phyloP scores from a whole-genome alignment of 2,329 filamentous ascomycete species.

The Epichloe sibirici region DNA sequence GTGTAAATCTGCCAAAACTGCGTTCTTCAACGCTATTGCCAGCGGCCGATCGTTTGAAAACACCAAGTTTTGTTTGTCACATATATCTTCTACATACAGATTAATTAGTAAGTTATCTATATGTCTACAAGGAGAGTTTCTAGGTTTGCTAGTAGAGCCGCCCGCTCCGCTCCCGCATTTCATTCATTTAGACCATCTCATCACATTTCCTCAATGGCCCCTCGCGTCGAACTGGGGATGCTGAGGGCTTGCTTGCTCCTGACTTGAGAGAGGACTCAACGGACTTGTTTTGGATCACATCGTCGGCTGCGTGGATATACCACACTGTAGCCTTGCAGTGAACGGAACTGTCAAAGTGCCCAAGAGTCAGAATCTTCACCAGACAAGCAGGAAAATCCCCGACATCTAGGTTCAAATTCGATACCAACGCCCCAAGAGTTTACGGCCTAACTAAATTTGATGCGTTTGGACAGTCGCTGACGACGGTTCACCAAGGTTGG shows the following conservation, averaged over 20 bases:
- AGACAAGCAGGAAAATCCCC: background rate
- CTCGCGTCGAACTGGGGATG: background rate
- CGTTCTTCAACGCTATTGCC: background rate
- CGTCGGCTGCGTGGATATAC: background rate
- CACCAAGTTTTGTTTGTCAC: background rate
- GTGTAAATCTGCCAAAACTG: background rate
- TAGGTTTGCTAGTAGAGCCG: background rate
- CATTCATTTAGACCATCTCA: slow-evolving; percentile 3
- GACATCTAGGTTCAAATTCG: background rate
- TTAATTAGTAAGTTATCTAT: background rate
- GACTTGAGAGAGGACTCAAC: background rate
- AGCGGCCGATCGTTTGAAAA: background rate
- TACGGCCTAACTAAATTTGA: no score
- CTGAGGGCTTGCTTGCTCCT: background rate
- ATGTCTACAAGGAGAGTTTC: background rate
- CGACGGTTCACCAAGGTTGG: background rate
- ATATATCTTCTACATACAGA: background rate
- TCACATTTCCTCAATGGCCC: background rate
- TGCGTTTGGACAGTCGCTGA: background rate
- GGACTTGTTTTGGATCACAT: background rate
- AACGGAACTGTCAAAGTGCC: background rate
- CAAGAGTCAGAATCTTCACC: background rate
- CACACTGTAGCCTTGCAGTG: background rate
- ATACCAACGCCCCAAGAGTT: background rate
- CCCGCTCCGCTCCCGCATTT: slow-evolving; percentile 4